A percentile compares a stretch with the other conserved stretches of the same genome.
Evolutionary conservation across 257 asterid species (phyloP).

Genomic region (Nicotiana undulata): DNA sequence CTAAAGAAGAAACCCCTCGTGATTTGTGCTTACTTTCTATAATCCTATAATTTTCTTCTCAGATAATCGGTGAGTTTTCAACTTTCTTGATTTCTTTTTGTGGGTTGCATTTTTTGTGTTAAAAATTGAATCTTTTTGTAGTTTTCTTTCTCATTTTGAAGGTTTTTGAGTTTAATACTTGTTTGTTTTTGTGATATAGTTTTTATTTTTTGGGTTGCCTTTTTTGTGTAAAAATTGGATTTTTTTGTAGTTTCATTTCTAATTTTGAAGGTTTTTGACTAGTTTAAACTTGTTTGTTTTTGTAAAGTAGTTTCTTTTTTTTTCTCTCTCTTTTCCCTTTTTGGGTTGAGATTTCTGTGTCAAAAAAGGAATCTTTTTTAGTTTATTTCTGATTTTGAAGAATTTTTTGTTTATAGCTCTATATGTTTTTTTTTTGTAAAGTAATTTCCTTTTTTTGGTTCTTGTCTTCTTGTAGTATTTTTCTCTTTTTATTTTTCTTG

Average conservation of each 20-base stretch:
- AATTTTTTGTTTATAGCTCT: background rate
- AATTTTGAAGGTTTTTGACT: background rate
- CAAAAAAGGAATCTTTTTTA: background rate
- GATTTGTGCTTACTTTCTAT: conserved; percentile 34
- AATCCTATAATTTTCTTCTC: background rate
- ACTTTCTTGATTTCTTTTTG: background rate
- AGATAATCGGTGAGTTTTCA: conserved; percentile 22
- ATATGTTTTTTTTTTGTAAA: background rate
- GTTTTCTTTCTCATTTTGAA: background rate
- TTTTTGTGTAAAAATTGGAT: background rate
- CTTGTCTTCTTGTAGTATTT: background rate
- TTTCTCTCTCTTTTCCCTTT: background rate
- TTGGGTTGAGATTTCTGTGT: background rate
- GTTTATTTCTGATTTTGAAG: background rate
- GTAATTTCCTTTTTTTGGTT: background rate
- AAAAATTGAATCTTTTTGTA: background rate
- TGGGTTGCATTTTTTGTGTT: background rate
- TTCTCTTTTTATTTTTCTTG: background rate
- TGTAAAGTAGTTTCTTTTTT: background rate
- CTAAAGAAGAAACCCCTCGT: conserved; percentile 14
- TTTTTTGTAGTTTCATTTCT: background rate
- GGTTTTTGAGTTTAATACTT: background rate
- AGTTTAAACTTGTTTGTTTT: background rate
- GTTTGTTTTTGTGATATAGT: background rate
- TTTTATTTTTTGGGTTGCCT: background rate